Conservation (phyloP, 495 filamentous ascomycete species). For the Tirmania nivea region DNA sequence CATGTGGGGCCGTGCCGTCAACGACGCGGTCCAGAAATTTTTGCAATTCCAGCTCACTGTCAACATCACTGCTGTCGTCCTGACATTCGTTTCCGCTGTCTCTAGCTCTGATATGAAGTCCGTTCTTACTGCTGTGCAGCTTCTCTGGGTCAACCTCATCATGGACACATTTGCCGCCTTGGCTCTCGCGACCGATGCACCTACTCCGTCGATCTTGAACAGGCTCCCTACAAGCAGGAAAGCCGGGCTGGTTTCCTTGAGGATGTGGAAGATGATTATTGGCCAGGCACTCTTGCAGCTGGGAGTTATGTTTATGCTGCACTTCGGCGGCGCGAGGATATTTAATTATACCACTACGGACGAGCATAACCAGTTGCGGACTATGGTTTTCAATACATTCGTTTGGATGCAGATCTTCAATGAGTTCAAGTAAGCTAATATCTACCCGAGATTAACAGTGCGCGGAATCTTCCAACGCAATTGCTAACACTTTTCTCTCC, state of each 20-base stretch:
- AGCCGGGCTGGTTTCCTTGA: conserved; percentile 53
- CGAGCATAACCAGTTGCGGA: conserved; percentile 32
- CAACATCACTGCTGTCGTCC: conserved; percentile 65
- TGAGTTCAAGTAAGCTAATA: conserved; percentile 54
- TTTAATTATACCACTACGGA: conserved; percentile 29
- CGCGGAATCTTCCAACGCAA: no score
- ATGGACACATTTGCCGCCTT: conserved; percentile 86
- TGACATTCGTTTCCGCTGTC: conserved; percentile 72
- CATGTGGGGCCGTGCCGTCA: conserved; percentile 77
- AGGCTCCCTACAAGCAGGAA: conserved; percentile 67
- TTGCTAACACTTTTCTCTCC: neutral
- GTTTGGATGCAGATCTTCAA: conserved; percentile 98
- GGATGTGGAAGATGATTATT: conserved; percentile 94
- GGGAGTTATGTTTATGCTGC: conserved; percentile 51
- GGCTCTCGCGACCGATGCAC: conserved; percentile 67
- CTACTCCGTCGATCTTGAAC: conserved; percentile 54
- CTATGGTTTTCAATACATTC: conserved; percentile 80
- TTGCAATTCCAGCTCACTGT: conserved; percentile 83
- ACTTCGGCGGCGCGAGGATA: conserved; percentile 44
- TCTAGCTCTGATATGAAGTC: conserved; percentile 40
- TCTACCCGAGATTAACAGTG: no score
- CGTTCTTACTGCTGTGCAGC: conserved; percentile 65
- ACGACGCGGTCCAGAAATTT: conserved; percentile 78
- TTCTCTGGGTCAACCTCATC: conserved; percentile 83
- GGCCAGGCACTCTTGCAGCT: conserved; percentile 72